Conservation (phyloP, 139 green algal species). For the Microglena sp. region DNA sequence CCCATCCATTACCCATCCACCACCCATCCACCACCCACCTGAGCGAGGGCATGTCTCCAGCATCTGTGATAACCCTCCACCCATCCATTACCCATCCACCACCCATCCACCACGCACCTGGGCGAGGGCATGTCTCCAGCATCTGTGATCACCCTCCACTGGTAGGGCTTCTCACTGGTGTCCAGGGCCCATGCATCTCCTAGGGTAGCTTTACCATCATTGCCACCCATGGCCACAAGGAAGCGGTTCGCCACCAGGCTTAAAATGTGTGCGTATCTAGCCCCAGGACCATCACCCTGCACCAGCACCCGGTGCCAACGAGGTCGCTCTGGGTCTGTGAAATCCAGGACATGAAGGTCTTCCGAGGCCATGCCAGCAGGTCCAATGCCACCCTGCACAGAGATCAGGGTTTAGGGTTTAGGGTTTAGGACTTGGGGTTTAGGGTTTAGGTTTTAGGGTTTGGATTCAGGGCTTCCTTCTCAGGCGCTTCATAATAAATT, state of each 20-base stretch:
- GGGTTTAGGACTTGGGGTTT: too few species aligned
- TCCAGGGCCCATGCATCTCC: slow-evolving; percentile 92
- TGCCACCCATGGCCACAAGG: slow-evolving; percentile 92
- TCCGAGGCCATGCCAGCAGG: slow-evolving; percentile 86
- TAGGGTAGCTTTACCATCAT: slow-evolving; percentile 87
- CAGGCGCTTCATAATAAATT: neutral
- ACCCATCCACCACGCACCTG: slow-evolving; percentile 40
- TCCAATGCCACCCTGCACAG: slow-evolving; percentile 82
- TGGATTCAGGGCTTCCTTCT: neutral
- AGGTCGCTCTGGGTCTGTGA: slow-evolving; percentile 80
- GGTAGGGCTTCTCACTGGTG: slow-evolving; percentile 97
- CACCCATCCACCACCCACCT: too few species aligned
- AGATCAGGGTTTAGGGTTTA: too few species aligned
- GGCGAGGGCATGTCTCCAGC: slow-evolving; percentile 67
- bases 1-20: too few species aligned
- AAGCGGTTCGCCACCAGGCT: slow-evolving; percentile 94
- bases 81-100: too few species aligned
- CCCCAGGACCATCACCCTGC: slow-evolving; percentile 78
- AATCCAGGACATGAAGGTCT: slow-evolving; percentile 97
- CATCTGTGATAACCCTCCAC: too few species aligned
- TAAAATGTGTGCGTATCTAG: slow-evolving; percentile 93
- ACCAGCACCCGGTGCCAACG: slow-evolving; percentile 97
- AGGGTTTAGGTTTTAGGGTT: too few species aligned
- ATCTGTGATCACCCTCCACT: slow-evolving; percentile 85
- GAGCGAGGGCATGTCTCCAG: too few species aligned